Base-by-base conservation (phyloP, 129 eudicot genomes). In the Solidago caesia region DNA sequence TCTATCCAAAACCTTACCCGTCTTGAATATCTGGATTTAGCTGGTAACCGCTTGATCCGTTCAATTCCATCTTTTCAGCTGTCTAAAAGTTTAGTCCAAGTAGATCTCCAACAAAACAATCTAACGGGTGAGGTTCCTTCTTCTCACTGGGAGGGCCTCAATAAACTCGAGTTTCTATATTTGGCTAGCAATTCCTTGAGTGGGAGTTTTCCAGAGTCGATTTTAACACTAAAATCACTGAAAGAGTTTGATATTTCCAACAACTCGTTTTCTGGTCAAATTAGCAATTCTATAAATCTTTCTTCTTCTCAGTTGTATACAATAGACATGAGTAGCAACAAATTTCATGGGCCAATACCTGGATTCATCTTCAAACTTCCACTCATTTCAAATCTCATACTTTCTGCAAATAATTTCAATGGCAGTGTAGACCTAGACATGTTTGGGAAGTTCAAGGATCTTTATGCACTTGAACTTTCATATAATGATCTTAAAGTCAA, bases 41-140 rank as follows among this genome's bases (percentile, higher is more conserved):
- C 78, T 1, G 3, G 1, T 53, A 87, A 87, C 45, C 43, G 13
- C 2, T 57, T 86, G 8, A 57, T 6, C 7, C 84, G 89, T 72
- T 56, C 72, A 15, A 15, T 85, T 8, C 84, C 87, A 0, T 62
- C 71, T 8, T 79, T 81, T 41, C 56, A 70, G 27, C 65, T 76
- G 12, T 80, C 27, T 7, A 55, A 66, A 79, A 82, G 13, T 51
- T 73, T 82, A 26, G 26, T 15, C 5, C 78, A 60, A 29, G 46
- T 85, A 10, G 86, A 83, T 71, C 81, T 70, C 77, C 81, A 85
- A 6, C 56, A 56, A 70, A 82, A 89, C 64, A 69, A 66, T 43
- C 87, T 89, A 56, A 55, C 46, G 57, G 66, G 66, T 27, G 14
- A 4, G 5, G 44, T 88, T 25, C 81, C 72, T 66, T 62, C 77